A percentile compares a stretch with the other conserved stretches of the same genome.
These are phyloP conservation scores for Beauveria bassiana DNA, from an alignment of 2,329 filamentous ascomycete genomes.

Conservation along the genomic window DNA sequence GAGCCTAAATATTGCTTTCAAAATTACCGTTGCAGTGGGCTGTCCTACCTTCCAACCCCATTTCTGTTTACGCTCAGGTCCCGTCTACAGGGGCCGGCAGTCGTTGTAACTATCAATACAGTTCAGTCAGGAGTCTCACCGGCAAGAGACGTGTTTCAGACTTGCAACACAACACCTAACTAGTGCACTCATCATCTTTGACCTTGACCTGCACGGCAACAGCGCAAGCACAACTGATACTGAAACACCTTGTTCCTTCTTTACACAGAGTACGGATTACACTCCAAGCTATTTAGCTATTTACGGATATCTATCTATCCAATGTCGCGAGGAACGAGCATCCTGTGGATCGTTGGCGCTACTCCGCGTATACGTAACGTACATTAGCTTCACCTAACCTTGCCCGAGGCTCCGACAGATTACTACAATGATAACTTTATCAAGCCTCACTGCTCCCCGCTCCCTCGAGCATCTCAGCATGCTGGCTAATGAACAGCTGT, in stretches of 20 bases:
- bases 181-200: neutral
- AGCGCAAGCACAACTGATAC: neutral
- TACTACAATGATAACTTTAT: too few species aligned
- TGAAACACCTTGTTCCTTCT: neutral
- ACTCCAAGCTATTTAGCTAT: too few species aligned
- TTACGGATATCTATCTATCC: neutral
- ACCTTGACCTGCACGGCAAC: neutral
- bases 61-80: slow-evolving; percentile 1
- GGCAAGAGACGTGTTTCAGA: slow-evolving; percentile 7
- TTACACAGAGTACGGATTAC: too few species aligned
- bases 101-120: neutral
- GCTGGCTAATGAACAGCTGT: too few species aligned
- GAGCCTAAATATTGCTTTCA: neutral
- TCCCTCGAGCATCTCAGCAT: too few species aligned
- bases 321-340: neutral
- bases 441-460: too few species aligned
- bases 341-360: neutral
- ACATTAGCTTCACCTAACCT: neutral
- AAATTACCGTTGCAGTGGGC: neutral
- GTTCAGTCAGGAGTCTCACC: neutral
- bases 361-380: neutral
- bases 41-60: neutral
- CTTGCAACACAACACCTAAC: neutral
- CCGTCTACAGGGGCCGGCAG: neutral
- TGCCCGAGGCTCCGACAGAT: neutral